Evolutionary conservation across 2,329 filamentous ascomycete species (phyloP), one percentile per base, ranked within the genome.

Genomic region (Exophiala phaeomuriformis): DNA sequence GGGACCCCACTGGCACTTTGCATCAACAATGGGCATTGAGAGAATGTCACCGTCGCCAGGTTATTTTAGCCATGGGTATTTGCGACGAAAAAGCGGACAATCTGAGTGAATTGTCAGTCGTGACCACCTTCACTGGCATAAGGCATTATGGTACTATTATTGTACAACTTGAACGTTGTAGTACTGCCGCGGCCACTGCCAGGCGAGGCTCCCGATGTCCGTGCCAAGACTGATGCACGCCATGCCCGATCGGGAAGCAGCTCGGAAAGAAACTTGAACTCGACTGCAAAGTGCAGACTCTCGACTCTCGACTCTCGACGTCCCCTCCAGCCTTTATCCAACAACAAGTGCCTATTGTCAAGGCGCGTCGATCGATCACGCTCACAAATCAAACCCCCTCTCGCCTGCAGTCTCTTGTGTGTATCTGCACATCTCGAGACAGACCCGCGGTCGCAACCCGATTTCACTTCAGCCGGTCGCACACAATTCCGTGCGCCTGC

Each of bases 401-500:
- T 9, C 43, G 7, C 39, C 37, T 40, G 46, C 53, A 35, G 12
- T 32, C 43, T 30, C n/a, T 9, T 45, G 49, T 43, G 42, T 47
- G 12, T 51, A 33, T 45, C 7, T 29, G 43, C 33, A 50, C 47
- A 42, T 47, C n/a, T 46, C 42, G 40, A 12, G 44, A 36, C 53
- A 35, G 30, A 28, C 37, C 47, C 19, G 42, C 31, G 29, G 29
- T n/a, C 28, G 12, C 8, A 32, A 44, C 31, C 35, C 19, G 19
- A 19, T 19, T 36, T 41, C 9, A 43, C 32, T 37, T 47, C 43
- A 30, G 42, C 35, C 19, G 46, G 51, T 49, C 48, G 52, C 52
- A 52, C 55, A 52, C 55, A 49, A 36, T 49, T 51, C 41, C 9
- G 49, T 52, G 49, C 49, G 50, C 44, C 51, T 52, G 53, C 53